Conservation (phyloP, 2,329 filamentous ascomycete genomes). For the Beauveria sp. region DNA sequence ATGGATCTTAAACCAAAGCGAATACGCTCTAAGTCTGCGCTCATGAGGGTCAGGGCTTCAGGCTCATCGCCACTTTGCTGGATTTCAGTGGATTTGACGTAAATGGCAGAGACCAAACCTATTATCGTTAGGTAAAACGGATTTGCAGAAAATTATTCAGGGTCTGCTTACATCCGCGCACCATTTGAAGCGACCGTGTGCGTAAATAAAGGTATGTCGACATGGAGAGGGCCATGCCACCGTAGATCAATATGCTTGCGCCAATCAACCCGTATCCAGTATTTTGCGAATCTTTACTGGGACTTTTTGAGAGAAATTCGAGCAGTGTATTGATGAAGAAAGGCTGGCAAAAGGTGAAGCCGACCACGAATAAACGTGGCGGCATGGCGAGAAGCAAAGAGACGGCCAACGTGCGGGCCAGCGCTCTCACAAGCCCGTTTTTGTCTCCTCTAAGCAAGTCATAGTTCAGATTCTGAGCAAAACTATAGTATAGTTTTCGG, state of each 20-base stretch:
- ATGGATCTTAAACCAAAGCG: conserved; percentile 15
- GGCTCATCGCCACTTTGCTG: conserved; percentile 14
- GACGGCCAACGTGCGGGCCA: conserved; percentile 22
- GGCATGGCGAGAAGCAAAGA: conserved; percentile 27
- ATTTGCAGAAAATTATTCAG: too few relatives aligned
- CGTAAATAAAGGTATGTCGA: conserved; percentile 33
- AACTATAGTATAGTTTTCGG: neutral
- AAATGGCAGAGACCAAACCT: too few relatives aligned
- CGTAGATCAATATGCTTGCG: conserved; percentile 31
- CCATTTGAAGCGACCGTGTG: conserved; percentile 24
- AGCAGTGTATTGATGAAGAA: conserved; percentile 34
- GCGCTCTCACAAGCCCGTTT: conserved; percentile 23
- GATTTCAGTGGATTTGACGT: too few relatives aligned
- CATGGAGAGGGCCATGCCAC: conserved; percentile 30
- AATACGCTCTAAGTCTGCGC: conserved; percentile 26
- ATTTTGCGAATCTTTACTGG: conserved; percentile 13
- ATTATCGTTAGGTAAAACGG: too few relatives aligned
- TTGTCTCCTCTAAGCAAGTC: neutral
- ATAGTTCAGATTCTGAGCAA: neutral
- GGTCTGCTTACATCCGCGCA: conserved; percentile 15
- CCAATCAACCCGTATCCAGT: conserved; percentile 36
- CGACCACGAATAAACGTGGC: conserved; percentile 30
- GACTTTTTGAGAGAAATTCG: conserved; percentile 15
- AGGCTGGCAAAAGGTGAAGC: conserved; percentile 35
- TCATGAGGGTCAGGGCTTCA: conserved; percentile 22